Conservation (phyloP, 1,284 basidiomycete genomes). For the Xerocomus alliaceus region DNA sequence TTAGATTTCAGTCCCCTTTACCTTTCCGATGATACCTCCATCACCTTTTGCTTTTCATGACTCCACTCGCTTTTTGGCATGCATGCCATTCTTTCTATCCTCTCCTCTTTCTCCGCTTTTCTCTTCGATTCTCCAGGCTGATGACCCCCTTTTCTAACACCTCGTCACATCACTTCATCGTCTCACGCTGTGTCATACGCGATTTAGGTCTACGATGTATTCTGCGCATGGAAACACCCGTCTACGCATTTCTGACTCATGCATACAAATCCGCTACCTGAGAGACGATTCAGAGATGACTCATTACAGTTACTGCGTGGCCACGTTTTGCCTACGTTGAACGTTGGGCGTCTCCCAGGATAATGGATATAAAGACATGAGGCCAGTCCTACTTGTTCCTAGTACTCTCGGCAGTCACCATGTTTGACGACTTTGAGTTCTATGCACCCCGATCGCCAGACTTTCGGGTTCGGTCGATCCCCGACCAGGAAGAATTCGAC, state of each 20-base stretch:
- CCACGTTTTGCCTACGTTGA: constrained; percentile 31
- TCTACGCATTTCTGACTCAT: constrained; percentile 26
- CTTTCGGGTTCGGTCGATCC: constrained; percentile 58
- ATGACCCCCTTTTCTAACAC: constrained; percentile 39
- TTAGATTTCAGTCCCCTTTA: constrained; percentile 67
- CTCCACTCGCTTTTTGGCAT: constrained; percentile 40
- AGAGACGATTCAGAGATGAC: too few species aligned
- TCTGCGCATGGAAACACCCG: constrained; percentile 44
- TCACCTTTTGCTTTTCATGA: constrained; percentile 46
- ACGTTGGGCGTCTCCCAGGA: not conserved
- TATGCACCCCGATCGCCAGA: constrained; percentile 52
- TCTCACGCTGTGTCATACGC: constrained; percentile 49
- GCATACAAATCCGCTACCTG: not conserved
- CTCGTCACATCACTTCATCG: constrained; percentile 43
- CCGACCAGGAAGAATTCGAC: constrained; percentile 54
- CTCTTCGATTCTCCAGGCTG: constrained; percentile 34
- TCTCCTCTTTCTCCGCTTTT: constrained; percentile 4
- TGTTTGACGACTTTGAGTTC: constrained; percentile 38
- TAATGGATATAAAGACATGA: constrained; percentile 18
- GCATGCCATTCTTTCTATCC: constrained; percentile 30
- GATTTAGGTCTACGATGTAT: constrained; percentile 49
- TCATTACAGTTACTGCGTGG: constrained; percentile 15
- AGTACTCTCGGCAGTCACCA: constrained; percentile 1
- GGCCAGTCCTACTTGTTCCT: not conserved
- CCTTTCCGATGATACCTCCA: constrained; percentile 79